Conservation (phyloP, 2,329 filamentous ascomycete genomes). For the Fonsecaea nubica region DNA sequence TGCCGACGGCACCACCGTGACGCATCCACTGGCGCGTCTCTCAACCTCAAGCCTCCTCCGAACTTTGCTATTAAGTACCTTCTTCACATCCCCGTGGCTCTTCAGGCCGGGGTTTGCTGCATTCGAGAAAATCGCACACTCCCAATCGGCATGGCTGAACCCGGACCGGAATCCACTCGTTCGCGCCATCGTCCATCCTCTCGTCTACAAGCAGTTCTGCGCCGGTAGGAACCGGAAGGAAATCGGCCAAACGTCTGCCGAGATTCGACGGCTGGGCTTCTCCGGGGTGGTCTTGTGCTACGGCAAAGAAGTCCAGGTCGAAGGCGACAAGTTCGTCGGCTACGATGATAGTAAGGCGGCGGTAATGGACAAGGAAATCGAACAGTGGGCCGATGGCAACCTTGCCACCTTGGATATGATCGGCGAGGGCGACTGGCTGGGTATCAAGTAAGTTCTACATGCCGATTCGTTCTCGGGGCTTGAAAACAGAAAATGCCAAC, state of each 20-base stretch:
- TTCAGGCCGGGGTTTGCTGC: constrained; percentile 44
- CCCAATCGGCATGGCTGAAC: constrained; percentile 53
- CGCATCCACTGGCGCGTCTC: constrained; percentile 29
- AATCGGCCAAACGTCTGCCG: constrained; percentile 53
- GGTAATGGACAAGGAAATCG: constrained; percentile 43
- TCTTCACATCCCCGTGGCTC: constrained; percentile 44
- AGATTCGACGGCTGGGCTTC: constrained; percentile 58
- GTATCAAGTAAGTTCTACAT: constrained; percentile 54
- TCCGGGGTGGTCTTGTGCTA: constrained; percentile 61
- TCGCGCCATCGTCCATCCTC: constrained; percentile 53
- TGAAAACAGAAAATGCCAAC: constrained; percentile 19
- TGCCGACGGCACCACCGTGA: neutral
- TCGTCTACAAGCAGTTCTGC: constrained; percentile 65
- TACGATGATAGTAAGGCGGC: constrained; percentile 44
- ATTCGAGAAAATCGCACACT: constrained; percentile 51
- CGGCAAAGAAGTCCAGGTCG: constrained; percentile 57
- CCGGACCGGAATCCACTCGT: constrained; percentile 58
- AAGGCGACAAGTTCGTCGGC: constrained; percentile 44
- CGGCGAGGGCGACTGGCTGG: constrained; percentile 58
- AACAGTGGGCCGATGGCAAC: constrained; percentile 61
- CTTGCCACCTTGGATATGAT: constrained; percentile 61
- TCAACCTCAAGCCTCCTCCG: constrained; percentile 42
- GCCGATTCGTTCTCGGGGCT: neutral
- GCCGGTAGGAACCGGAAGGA: constrained; percentile 59
- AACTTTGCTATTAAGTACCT: constrained; percentile 43